These are phyloP conservation scores for Theileria annulata DNA, from an alignment of 169 alveolate genomes.

Conservation along the genomic window DNA sequence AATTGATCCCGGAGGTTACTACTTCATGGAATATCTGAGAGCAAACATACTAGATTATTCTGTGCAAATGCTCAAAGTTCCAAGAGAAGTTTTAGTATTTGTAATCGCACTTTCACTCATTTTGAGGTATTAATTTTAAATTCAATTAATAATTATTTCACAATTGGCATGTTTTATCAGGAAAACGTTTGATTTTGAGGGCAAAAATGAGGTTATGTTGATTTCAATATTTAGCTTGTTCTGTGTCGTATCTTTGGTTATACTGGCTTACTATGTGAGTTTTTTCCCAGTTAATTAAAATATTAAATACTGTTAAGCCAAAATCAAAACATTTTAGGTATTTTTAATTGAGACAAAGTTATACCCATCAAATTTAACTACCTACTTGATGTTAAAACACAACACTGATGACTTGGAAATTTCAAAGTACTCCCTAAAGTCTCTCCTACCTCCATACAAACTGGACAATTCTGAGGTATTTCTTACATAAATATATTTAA, in stretches of 20 bases:
- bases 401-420: conserved; percentile 35
- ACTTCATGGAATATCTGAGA: conserved; percentile 80
- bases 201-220: conserved; percentile 66
- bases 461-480: conserved; percentile 5
- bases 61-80: conserved; percentile 73
- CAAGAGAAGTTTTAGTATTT: conserved; percentile 69
- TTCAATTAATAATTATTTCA: not conserved
- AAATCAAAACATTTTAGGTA: not conserved
- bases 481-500: too few species aligned
- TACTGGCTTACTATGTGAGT: conserved; percentile 6
- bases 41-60: conserved; percentile 74
- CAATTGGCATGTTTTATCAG: conserved; percentile 36
- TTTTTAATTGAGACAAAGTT: conserved; percentile 38
- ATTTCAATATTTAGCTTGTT: conserved; percentile 56
- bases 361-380: conserved; percentile 47
- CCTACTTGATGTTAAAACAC: conserved; percentile 44
- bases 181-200: conserved; percentile 68
- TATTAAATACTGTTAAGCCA: not conserved
- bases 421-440: not conserved
- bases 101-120: conserved; percentile 60
- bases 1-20: conserved; percentile 76
- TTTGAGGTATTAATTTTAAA: conserved; percentile 53
- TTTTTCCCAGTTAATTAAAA: not conserved
- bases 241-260: conserved; percentile 30
- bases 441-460: conserved; percentile 49